A percentile compares a stretch with the other conserved stretches of the same genome.
Conservation (phyloP, 192 early-diverging fungal genomes). For the Podila epicladia region DNA sequence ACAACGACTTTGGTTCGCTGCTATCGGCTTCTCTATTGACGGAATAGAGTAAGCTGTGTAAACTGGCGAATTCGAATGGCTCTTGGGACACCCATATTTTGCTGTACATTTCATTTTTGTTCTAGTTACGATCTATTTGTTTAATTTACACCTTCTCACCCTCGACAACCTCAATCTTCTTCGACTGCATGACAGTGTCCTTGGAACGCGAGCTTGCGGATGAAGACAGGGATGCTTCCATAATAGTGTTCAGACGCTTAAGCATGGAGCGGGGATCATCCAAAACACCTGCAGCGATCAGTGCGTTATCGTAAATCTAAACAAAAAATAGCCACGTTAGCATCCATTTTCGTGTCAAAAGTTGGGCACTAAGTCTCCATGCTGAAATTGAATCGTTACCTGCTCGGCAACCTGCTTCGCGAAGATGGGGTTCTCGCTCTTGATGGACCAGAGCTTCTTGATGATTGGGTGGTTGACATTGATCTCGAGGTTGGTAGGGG, state of each 20-base stretch:
- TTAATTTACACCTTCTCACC: conserved; percentile 40
- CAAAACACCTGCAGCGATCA: conserved; percentile 80
- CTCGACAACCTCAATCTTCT: conserved; percentile 48
- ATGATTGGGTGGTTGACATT: conserved; percentile 77
- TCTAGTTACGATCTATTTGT: no score
- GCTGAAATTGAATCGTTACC: conserved; percentile 28
- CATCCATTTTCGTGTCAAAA: neutral
- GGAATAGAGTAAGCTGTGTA: no score
- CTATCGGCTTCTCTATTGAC: no score
- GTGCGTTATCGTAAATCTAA: conserved; percentile 75
- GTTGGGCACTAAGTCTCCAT: no score
- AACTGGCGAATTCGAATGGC: no score
- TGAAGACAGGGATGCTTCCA: conserved; percentile 50
- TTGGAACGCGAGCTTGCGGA: conserved; percentile 21
- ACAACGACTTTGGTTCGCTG: no score
- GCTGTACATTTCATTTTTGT: no score
- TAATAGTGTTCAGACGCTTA: conserved; percentile 71
- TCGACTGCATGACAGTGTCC: conserved; percentile 39
- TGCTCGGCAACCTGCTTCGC: conserved; percentile 77
- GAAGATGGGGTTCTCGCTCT: conserved; percentile 65
- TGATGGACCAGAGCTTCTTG: conserved; percentile 69
- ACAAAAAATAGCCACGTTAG: neutral
- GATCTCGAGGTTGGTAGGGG: conserved; percentile 79
- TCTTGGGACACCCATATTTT: no score
- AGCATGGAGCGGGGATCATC: conserved; percentile 83